A percentile compares a stretch with the other conserved stretches of the same genome.
These are phyloP conservation scores for Myxozyma neglecta DNA, from an alignment of 805 yeast genomes.

Conservation along the genomic window DNA sequence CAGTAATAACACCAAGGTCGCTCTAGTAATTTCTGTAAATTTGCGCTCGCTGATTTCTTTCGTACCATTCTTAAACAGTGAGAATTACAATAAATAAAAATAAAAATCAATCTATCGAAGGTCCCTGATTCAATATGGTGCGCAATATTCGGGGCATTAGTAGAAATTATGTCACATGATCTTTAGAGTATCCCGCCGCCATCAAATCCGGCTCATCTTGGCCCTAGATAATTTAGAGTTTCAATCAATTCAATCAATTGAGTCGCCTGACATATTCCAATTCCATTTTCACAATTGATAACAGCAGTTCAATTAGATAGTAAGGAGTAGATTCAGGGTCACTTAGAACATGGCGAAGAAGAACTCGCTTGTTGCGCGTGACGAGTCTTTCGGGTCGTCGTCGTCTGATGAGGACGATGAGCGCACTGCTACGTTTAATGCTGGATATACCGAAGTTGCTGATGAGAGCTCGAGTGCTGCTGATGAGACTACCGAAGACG, in stretches of 20 bases:
- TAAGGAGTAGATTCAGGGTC: not conserved
- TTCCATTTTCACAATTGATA: not conserved
- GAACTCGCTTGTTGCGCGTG: slow-evolving; percentile 13
- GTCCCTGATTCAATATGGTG: not conserved
- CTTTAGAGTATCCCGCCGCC: not conserved
- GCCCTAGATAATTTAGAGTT: slow-evolving; percentile 6
- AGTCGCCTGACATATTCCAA: not conserved
- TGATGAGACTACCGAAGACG: slow-evolving; percentile 3
- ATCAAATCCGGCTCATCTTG: slow-evolving; percentile 5
- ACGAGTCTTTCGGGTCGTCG: slow-evolving; percentile 24
- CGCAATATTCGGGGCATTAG: not conserved
- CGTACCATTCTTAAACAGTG: slow-evolving; percentile 16
- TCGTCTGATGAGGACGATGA: slow-evolving; percentile 24
- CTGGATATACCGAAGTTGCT: slow-evolving; percentile 19
- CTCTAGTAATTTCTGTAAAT: slow-evolving; percentile 22
- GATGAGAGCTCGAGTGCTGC: slow-evolving; percentile 10
- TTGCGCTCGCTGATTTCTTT: slow-evolving; percentile 25
- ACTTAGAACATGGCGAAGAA: slow-evolving; percentile 4
- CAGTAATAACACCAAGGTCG: slow-evolving; percentile 36
- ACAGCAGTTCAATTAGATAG: not conserved
- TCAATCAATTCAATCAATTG: not conserved
- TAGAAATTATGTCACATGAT: not conserved
- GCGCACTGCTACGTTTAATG: slow-evolving; percentile 18
- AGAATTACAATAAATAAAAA: no score
- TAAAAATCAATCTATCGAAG: no score